Evolutionary conservation across 2,329 filamentous ascomycete genomes (phyloP), one percentile per base, ranked within the genome.

Genomic region (Colletotrichum tabaci): DNA sequence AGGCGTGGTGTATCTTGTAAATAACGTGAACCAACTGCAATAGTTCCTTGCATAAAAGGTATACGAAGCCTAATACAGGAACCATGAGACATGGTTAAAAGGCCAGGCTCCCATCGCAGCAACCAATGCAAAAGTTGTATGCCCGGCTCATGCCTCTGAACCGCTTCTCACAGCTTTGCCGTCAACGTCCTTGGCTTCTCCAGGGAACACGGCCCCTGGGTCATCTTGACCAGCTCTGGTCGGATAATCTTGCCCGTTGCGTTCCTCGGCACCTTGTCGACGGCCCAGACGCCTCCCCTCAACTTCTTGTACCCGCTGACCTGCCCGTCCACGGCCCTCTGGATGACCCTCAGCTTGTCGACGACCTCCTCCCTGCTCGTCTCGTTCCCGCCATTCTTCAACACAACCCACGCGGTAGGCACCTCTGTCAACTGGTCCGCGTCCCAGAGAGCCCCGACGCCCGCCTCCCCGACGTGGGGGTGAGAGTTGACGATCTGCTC

Each of bases 221-320:
- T 80, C 78, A 80, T 80, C 30, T 74, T 66, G 2, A 73, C 75
- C 74, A 82, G 75, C 47, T 80, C 74, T 60, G 79, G 80, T 40
- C 80, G 76, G 30, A 82, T 57, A 42, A 83, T 82, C 75, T 83
- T 82, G 3, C 81, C 81, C 2, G 80, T 82, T 23, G 81, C 75
- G 64, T 82, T 82, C 73, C 79, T 80, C 16, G 80, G 81, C 44
- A 82, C 73, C 26, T 74, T 75, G 18, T 72, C 55, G 21, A 81
- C 74, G 57, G 80, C 76, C 79, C 80, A 82, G 0, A 82, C 78
- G 3, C 81, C 81, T 18, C 80, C 81, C 13, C 80, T 75, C 15
- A 84, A 78, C 74, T 81, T 84, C 77, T 84, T 84, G 66, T 84
- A 84, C 5, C 82, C 82, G 35, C 80, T 82, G 6, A 84, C 82